Evolutionary conservation across 2,329 filamentous ascomycete genomes (phyloP).

Genomic region (Microascus cirrosus): DNA sequence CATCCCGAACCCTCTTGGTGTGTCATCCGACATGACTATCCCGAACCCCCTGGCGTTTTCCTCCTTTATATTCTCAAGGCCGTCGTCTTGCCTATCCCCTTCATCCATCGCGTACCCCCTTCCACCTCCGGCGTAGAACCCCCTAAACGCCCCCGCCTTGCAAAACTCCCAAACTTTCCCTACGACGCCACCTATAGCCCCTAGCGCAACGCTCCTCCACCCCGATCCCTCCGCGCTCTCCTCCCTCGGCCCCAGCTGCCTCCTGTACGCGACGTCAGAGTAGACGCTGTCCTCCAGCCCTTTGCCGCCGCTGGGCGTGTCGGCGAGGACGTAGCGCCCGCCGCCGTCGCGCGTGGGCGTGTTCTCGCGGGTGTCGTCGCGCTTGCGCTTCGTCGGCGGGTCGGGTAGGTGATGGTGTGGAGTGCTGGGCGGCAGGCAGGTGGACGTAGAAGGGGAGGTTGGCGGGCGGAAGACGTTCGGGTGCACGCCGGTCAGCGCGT

Average conservation of each 20-base stretch:
- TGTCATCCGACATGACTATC: not conserved
- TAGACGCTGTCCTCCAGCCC: conserved; percentile 33
- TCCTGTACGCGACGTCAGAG: conserved; percentile 45
- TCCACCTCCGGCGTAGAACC: conserved; percentile 81
- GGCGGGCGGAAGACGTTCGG: conserved; percentile 36
- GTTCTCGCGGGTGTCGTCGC: conserved; percentile 12
- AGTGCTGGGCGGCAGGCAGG: conserved; percentile 15
- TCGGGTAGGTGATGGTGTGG: conserved; percentile 8
- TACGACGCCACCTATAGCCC: conserved; percentile 53
- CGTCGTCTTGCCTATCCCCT: not conserved
- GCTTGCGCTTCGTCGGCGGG: conserved; percentile 32
- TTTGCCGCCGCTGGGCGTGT: conserved; percentile 17
- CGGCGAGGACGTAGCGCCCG: conserved; percentile 34
- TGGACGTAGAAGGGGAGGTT: conserved; percentile 24
- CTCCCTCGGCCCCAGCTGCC: conserved; percentile 36
- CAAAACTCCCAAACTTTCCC: conserved; percentile 83
- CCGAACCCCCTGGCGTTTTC: no score
- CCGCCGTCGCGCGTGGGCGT: conserved; percentile 7
- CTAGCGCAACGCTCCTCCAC: conserved; percentile 50
- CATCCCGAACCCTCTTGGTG: not conserved
- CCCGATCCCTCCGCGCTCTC: conserved; percentile 21
- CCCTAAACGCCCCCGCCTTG: conserved; percentile 59
- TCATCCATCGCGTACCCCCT: conserved; percentile 50
- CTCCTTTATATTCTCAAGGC: not conserved
- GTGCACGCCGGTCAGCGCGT: conserved; percentile 17